phyloP scores from a whole-genome alignment of 495 filamentous ascomycete genomes.

The Hypomontagnella submonticulosa region DNA sequence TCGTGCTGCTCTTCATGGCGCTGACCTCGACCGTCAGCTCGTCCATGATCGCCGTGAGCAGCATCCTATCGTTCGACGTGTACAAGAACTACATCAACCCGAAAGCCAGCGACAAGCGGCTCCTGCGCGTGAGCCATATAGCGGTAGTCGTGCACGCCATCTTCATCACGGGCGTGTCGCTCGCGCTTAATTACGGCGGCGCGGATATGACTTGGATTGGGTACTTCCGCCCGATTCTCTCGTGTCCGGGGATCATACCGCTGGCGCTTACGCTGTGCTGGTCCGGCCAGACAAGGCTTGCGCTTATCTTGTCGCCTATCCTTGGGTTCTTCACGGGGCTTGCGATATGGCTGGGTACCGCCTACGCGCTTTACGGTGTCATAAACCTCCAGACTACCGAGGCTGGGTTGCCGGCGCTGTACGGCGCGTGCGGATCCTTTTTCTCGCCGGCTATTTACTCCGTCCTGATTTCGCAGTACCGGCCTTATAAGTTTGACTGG shows the following conservation, averaged over 20 bases:
- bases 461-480: constrained; percentile 56
- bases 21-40: constrained; percentile 84
- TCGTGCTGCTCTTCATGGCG: constrained; percentile 88
- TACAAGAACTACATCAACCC: constrained; percentile 69
- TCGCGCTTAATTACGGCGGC: constrained; percentile 70
- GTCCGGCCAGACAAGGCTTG: constrained; percentile 77
- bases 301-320: constrained; percentile 72
- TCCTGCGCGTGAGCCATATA: constrained; percentile 80
- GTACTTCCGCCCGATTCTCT: constrained; percentile 83
- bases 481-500: constrained; percentile 61
- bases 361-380: constrained; percentile 74
- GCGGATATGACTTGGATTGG: constrained; percentile 67
- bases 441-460: constrained; percentile 74
- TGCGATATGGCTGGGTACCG: constrained; percentile 82
- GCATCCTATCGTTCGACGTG: constrained; percentile 86
- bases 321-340: constrained; percentile 76
- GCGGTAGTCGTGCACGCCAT: constrained; percentile 75
- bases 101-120: constrained; percentile 68
- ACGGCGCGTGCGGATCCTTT: constrained; percentile 68
- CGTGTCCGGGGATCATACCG: constrained; percentile 78
- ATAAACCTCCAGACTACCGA: constrained; percentile 75
- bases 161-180: constrained; percentile 78
- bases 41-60: constrained; percentile 84
- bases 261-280: constrained; percentile 78
- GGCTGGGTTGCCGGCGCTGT: constrained; percentile 78